Base-by-base conservation (phyloP, 2,329 filamentous ascomycete genomes). In the Rutstroemia sp. region DNA sequence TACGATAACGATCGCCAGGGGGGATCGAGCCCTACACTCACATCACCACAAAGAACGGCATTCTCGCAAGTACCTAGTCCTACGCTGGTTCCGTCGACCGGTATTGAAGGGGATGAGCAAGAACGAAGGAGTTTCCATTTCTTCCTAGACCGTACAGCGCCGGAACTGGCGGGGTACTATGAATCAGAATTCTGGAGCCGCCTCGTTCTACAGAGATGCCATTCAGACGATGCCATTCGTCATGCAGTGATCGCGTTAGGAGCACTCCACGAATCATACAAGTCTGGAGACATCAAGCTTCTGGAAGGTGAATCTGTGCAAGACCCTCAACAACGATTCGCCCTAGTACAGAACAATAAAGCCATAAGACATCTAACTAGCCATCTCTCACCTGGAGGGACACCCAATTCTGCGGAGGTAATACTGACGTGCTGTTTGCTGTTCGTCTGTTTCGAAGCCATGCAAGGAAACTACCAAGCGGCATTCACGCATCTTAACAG, bases 341-440 rank as follows among this genome's bases (percentile, higher is more conserved):
- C 60, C n/a, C 46, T 64, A 6, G 47, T 58, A 37, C 59, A 64
- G 16, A 60, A 60, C 38, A 63, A 57, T n/a, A 54, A 56, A 23
- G 60, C 62, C 3, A 64, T 64, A 41, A 53, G 49, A 17, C 72
- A 76, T 12, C 73, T 83, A 23, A 67, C 76, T 45, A 68, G 67
- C 21, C 70, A 75, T 7, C 70, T 70, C 10, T 71, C 72, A 12
- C 17, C 27, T 21, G 19, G 34, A 27, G 38, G 34, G 2, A 23
- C 16, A 6, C 37, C 37, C 6, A 23, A 42, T 27, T 39, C 57
- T 27, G 7, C 38, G 44, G 59, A 51, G 47, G 48, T 44, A 30
- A 54, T 50, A 38, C 48, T 48, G 38, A 60, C 47, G 45, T 61
- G 57, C 3, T 64, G 61, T 27, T 30, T 63, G 10, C 42, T 64